Evolutionary conservation across 106 monocot genomes (phyloP).

Genomic region (Chionographis japonica): DNA sequence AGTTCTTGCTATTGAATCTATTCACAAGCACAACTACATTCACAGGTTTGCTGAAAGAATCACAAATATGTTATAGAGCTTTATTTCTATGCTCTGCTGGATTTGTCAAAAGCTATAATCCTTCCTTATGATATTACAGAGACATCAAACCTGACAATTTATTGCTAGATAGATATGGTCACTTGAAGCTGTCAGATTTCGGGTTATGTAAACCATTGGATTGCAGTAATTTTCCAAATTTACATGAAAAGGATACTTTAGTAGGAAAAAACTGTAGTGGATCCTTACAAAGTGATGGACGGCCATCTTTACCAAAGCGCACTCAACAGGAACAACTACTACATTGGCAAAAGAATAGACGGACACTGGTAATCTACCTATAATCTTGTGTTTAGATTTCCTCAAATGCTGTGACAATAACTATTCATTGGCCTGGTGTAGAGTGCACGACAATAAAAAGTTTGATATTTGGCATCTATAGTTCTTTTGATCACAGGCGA

Average conservation of each 20-base stretch:
- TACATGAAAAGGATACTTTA: conserved; percentile 49
- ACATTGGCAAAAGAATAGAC: conserved; percentile 94
- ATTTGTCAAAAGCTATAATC: neutral
- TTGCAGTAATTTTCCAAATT: conserved; percentile 64
- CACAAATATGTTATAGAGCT: neutral
- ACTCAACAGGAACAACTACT: conserved; percentile 85
- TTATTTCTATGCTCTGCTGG: neutral
- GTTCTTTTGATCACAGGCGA: no score
- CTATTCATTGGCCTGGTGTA: no score
- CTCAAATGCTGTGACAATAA: no score
- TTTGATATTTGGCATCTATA: no score
- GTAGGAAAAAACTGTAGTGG: conserved; percentile 37
- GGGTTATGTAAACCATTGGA: conserved; percentile 94
- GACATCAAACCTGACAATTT: conserved; percentile 99
- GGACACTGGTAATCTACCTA: conserved; percentile 57
- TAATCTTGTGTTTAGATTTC: neutral
- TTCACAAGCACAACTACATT: conserved; percentile 96
- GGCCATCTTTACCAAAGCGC: conserved; percentile 42
- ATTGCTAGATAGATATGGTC: conserved; percentile 83
- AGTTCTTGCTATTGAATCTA: conserved; percentile 94
- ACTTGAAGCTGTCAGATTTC: conserved; percentile 93
- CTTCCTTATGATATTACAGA: conserved; percentile 33
- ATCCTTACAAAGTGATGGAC: conserved; percentile 47
- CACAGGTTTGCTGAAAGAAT: conserved; percentile 54
- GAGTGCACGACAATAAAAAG: no score